Evolutionary conservation across 768 basidiomycete genomes (phyloP).

Genomic region (Aureoboletus auriporus): DNA sequence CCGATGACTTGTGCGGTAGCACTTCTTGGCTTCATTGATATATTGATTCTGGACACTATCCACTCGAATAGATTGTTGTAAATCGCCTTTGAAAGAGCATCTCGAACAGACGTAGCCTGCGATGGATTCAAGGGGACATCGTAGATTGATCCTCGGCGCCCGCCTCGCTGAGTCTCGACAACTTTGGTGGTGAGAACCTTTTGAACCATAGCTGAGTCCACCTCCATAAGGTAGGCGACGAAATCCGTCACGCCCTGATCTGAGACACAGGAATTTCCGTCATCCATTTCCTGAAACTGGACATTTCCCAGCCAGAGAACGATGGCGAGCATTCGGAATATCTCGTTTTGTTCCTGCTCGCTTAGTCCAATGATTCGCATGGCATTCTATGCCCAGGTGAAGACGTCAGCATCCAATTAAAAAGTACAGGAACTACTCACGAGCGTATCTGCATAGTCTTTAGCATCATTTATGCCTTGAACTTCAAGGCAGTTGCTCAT

Average conservation of each 20-base stretch:
- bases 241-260: constrained; percentile 94
- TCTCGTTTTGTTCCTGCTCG: constrained; percentile 81
- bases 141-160: constrained; percentile 92
- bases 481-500: constrained; percentile 91
- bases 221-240: constrained; percentile 91
- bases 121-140: constrained; percentile 93
- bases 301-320: constrained; percentile 97
- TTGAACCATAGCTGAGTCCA: constrained; percentile 71
- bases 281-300: constrained; percentile 82
- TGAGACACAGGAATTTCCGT: constrained; percentile 77
- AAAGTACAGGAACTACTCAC: constrained; percentile 41
- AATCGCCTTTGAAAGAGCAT: constrained; percentile 92
- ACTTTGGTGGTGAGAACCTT: constrained; percentile 83
- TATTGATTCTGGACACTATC: constrained; percentile 95
- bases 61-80: constrained; percentile 99
- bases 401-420: constrained; percentile 2
- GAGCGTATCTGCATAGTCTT: constrained; percentile 86
- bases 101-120: constrained; percentile 83
- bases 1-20: constrained; percentile 81
- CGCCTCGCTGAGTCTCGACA: constrained; percentile 91
- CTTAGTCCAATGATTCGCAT: constrained; percentile 93
- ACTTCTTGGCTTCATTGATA: constrained; percentile 89
- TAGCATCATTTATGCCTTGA: constrained; percentile 81
- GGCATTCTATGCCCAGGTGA: constrained; percentile 57
- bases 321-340: constrained; percentile 88